Conservation (phyloP, 306 rosid genomes). For the Castanea sativa region DNA sequence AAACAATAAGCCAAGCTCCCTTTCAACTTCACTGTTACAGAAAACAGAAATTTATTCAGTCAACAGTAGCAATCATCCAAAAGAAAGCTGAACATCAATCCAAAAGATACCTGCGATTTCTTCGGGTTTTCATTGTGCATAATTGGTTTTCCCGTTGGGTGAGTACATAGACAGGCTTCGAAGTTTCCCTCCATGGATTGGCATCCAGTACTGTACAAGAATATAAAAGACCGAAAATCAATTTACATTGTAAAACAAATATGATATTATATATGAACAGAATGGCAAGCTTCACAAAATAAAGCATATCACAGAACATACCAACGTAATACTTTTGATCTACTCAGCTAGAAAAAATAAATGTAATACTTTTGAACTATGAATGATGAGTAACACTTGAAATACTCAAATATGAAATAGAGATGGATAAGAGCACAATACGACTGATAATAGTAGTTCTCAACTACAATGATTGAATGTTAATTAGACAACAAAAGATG, state of each 20-base stretch:
- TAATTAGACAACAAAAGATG: background rate
- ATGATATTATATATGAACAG: background rate
- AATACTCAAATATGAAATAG: background rate
- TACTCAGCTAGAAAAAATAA: too few relatives aligned
- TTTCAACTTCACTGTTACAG: constrained; percentile 83
- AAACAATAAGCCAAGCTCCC: constrained; percentile 85
- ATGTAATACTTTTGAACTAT: background rate
- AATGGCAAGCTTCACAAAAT: background rate
- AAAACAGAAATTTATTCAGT: constrained; percentile 15
- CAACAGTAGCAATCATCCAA: background rate
- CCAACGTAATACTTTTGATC: too few relatives aligned
- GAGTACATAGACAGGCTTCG: constrained; percentile 91
- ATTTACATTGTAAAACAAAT: constrained; percentile 6
- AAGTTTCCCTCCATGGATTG: constrained; percentile 89
- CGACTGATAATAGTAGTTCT: background rate
- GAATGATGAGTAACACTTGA: background rate
- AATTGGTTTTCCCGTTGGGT: constrained; percentile 84
- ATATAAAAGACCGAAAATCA: constrained; percentile 6
- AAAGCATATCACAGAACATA: background rate
- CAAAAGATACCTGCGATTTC: constrained; percentile 65
- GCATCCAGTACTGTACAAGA: constrained; percentile 68
- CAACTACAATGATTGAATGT: background rate
- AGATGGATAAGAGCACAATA: background rate
- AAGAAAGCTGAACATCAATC: constrained; percentile 4
- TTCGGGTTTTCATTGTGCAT: constrained; percentile 97